Percentiles rank a stretch among this genome's conserved stretches.
These are phyloP conservation scores for Teratosphaeria viscida DNA, from an alignment of 2,329 filamentous ascomycete genomes.

Conservation along the genomic window DNA sequence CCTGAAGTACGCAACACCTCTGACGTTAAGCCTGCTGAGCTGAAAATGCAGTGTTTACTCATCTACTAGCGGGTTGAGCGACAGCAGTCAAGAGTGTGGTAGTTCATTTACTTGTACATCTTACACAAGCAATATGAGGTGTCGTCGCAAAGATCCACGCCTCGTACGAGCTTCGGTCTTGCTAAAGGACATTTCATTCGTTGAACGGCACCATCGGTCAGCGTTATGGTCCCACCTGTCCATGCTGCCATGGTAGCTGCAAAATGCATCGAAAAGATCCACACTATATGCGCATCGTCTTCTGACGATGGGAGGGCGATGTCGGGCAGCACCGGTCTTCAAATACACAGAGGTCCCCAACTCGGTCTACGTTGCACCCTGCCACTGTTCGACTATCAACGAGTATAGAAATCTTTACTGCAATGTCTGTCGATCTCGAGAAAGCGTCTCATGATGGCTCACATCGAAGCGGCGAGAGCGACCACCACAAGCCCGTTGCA, in stretches of 20 bases:
- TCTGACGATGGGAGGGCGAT: not conserved
- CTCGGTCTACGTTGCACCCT: not conserved
- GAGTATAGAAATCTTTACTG: no score
- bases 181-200: not conserved
- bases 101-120: not conserved
- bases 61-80: not conserved
- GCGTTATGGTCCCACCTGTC: not conserved
- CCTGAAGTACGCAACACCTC: not conserved
- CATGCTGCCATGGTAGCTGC: not conserved
- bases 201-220: not conserved
- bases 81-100: not conserved
- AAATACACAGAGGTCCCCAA: not conserved
- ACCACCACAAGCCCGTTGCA: not conserved
- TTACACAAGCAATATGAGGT: not conserved
- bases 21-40: not conserved
- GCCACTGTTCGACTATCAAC: not conserved
- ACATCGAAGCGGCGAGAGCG: not conserved
- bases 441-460: not conserved
- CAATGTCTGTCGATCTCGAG: not conserved
- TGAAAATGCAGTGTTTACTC: not conserved
- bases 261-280: not conserved
- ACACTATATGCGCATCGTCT: not conserved
- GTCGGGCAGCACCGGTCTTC: not conserved
- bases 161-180: not conserved
- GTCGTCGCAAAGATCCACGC: not conserved